phyloP scores from a whole-genome alignment of 2,329 filamentous ascomycete genomes.

The Trichoderma aggressivum region DNA sequence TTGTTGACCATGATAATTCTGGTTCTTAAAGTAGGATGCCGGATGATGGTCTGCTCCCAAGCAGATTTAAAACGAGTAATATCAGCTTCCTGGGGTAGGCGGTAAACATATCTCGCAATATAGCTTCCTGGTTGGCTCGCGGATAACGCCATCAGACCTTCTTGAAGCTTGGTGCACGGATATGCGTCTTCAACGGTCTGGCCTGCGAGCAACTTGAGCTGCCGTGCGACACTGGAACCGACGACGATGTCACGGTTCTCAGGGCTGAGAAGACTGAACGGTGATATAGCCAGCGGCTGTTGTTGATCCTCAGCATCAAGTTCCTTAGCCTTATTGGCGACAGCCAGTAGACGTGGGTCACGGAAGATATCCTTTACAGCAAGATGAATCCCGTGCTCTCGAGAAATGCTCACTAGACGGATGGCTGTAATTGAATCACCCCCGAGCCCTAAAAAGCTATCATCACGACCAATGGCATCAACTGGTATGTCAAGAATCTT shows the following conservation, averaged over 20 bases:
- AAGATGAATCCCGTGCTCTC: constrained; percentile 10
- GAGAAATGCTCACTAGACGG: constrained; percentile 8
- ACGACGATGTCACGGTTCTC: neutral
- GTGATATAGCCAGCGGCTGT: neutral
- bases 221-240: neutral
- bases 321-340: neutral
- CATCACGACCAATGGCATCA: constrained; percentile 19
- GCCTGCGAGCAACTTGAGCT: neutral
- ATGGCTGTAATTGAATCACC: constrained; percentile 33
- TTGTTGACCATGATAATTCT: constrained; percentile 15
- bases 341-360: constrained; percentile 9
- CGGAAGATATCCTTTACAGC: constrained; percentile 13
- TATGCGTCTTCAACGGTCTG: constrained; percentile 33
- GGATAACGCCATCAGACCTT: constrained; percentile 37
- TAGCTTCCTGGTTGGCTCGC: constrained; percentile 34
- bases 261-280: neutral
- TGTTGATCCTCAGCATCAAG: neutral
- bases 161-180: constrained; percentile 39
- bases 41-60: constrained; percentile 23
- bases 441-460: constrained; percentile 28
- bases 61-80: constrained; percentile 28
- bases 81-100: constrained; percentile 23
- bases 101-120: constrained; percentile 29
- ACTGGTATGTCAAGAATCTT: constrained; percentile 6
- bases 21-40: constrained; percentile 17